Base-by-base conservation (phyloP, 768 basidiomycete species). In the Russula virescens region DNA sequence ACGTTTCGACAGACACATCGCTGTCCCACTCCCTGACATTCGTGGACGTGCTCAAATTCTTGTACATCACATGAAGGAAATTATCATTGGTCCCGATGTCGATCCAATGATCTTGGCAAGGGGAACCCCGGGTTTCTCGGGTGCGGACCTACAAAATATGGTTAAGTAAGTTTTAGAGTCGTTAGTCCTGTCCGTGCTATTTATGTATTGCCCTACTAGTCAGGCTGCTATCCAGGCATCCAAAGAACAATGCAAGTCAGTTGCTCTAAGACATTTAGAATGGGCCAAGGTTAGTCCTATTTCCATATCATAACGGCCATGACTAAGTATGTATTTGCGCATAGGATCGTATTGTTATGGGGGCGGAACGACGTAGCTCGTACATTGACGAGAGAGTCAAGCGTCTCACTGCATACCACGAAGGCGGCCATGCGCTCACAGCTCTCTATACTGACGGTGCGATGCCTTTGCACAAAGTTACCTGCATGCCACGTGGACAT, bases 401-500 rank as follows among this genome's bases (percentile, higher is more conserved):
- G 73, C 76, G 88, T 59, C 83, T 91, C 51, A 98, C 96, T 0
- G 97, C 97, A 8, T 98, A 98, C 77, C 96, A 98, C 75, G 97
- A 99, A 88, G 91, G 91, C 63, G 94, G 93, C 40, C 94, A 98
- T 73, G 93, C 95, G 31, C 80, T 98, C n/a, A 87, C 94, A 26
- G 94, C 96, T 7, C 77, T 98, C 52, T 94, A 94, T 73, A 98
- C 97, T 1, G 83, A 91, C 65, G 96, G 95, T 54, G 94, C 95
- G 47, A 94, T 94, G 84, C 97, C 97, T 46, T 76, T 99, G 65
- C 95, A 98, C 75, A 97, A 97, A 77, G 96, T 98, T 38, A 98
- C 96, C 26, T 97, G 96, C 72, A 84, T 99, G 57, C 96, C 96
- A 45, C 89, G 97, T 69, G 97, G 97, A 28, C 90, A 96, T 71